Conservation (phyloP, 2,329 filamentous ascomycete species). For the Teratosphaeria pseudoeucalypti region DNA sequence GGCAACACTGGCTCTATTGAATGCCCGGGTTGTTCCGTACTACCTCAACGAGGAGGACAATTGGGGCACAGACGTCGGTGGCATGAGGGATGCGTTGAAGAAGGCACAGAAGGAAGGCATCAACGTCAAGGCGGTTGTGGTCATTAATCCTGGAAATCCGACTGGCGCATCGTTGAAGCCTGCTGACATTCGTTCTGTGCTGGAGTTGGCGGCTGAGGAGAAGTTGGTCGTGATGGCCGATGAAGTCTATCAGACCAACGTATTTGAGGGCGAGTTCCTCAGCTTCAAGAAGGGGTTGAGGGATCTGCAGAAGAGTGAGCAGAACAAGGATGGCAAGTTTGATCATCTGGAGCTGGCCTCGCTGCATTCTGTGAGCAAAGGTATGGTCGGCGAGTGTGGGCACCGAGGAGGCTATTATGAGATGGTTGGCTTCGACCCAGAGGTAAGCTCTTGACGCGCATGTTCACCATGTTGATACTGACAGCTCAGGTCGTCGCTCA, state of each 20-base stretch:
- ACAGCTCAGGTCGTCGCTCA: constrained; percentile 64
- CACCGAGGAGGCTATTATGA: constrained; percentile 98
- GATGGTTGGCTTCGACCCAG: constrained; percentile 69
- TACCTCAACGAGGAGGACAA: constrained; percentile 75
- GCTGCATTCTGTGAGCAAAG: constrained; percentile 89
- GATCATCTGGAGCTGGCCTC: constrained; percentile 81
- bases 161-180: constrained; percentile 78
- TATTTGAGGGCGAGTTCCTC: constrained; percentile 87
- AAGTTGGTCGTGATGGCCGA: constrained; percentile 85
- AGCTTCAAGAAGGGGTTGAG: constrained; percentile 89
- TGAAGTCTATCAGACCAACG: constrained; percentile 98
- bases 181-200: constrained; percentile 70
- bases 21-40: constrained; percentile 85
- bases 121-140: constrained; percentile 84
- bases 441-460: constrained; percentile 16
- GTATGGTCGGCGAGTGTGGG: constrained; percentile 97
- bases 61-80: constrained; percentile 81
- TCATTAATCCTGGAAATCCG: constrained; percentile 98
- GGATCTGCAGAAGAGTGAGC: constrained; percentile 59
- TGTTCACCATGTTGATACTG: constrained; percentile 11
- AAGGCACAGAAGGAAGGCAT: constrained; percentile 67
- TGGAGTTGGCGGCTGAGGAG: constrained; percentile 77
- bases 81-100: constrained; percentile 62
- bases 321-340: constrained; percentile 60
- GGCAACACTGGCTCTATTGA: constrained; percentile 73